Base-by-base conservation (phyloP, 305 asterid genomes). In the Fraxinus sp. region DNA sequence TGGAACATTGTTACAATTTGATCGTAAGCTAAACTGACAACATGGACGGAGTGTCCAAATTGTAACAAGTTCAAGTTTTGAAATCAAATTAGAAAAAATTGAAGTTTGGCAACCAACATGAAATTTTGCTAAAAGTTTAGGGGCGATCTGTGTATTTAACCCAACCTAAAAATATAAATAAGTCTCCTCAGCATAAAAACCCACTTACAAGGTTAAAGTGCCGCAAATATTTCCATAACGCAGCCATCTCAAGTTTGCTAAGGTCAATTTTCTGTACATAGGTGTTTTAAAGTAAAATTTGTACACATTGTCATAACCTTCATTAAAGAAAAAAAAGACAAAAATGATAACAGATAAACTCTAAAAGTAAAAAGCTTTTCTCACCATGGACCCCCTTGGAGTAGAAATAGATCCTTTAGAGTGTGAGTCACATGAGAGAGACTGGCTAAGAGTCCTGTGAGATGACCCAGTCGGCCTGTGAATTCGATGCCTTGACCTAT, bases 171-270 rank as follows among this genome's bases (percentile, higher is more conserved):
- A 62, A 33, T 3, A 11, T 11, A 76, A 14, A 62, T 32, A 2
- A 36, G 62, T 43, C 33, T 79, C 33, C 41, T 13, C 28, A 49
- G 16, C 5, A 2, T 24, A 55, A 55, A 33, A 80, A 71, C 9
- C 52, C 6, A 89, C 98, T 88, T 82, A 95, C 98, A 37, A 95
- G 96, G 88, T 95, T 93, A 85, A 94, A 95, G 87, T 95, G 98
- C 64, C 90, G 90, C 75, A 89, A 86, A 81, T 95, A 94, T 91
- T 94, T 94, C 98, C 97, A 90, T 8, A 95, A 81, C 0, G 98
- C 98, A 39, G 92, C 90, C 95, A 91, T 92, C 90, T 94, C 98
- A 2, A 95, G 96, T 85, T 94, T 95, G 91, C 99, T 81, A 75
- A 95, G 92, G 89, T 95, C 99, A 79, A 95, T 91, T 90, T 92